Conservation (phyloP, 495 filamentous ascomycete genomes). For the Penicillium canariense region DNA sequence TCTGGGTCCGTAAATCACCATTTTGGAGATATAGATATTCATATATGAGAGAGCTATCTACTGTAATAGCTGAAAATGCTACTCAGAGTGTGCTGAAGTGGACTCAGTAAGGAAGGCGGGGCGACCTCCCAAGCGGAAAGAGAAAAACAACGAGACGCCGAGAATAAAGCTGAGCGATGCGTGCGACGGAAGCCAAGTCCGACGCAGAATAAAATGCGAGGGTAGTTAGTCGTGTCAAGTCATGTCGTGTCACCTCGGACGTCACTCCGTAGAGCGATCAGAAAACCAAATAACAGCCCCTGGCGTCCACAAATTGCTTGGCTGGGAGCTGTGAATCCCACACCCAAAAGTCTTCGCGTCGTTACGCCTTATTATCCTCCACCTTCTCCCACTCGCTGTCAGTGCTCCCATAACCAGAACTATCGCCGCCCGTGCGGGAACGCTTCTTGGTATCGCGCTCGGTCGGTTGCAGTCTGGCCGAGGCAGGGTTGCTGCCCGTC, state of each 20-base stretch:
- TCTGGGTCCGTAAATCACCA: background rate
- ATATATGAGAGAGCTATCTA: background rate
- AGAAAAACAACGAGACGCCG: background rate
- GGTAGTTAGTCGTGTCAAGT: background rate
- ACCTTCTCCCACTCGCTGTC: conserved; percentile 60
- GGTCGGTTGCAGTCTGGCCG: conserved; percentile 30
- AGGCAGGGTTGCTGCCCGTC: conserved; percentile 23
- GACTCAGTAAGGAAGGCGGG: background rate
- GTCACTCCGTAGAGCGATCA: background rate
- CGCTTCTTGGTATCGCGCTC: conserved; percentile 42
- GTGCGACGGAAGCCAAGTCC: background rate
- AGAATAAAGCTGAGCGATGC: background rate
- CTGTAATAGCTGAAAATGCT: background rate
- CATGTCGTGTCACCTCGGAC: conserved; percentile 1
- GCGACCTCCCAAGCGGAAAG: background rate
- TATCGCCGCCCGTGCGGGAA: conserved; percentile 41
- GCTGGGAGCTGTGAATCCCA: background rate
- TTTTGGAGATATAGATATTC: conserved; percentile 4
- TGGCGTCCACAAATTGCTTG: background rate
- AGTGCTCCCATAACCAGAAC: conserved; percentile 51
- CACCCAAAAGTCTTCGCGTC: background rate
- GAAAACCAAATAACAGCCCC: background rate
- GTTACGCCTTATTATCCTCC: conserved; percentile 31
- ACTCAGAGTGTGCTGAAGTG: background rate
- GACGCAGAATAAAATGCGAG: background rate